Conservation (phyloP, 1,284 basidiomycete genomes). For the Kwoniella shivajii region DNA sequence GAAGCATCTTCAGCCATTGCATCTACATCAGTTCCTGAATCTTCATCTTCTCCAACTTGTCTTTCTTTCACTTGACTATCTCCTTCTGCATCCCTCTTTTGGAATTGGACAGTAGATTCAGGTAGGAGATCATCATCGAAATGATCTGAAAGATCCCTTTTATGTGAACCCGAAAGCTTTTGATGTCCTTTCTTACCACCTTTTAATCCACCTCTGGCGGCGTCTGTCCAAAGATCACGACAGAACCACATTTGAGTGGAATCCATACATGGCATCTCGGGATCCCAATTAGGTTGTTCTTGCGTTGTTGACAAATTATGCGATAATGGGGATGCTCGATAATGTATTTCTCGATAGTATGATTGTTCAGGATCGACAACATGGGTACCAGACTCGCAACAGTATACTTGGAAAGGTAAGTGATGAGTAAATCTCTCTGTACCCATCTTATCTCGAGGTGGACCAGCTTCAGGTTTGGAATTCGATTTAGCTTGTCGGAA, state of each 20-base stretch:
- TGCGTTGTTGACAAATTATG: slow-evolving; percentile 71
- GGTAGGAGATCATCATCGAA: slow-evolving; percentile 4
- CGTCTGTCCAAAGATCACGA: slow-evolving; percentile 84
- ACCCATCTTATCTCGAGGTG: slow-evolving; percentile 78
- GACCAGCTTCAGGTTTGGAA: slow-evolving; percentile 83
- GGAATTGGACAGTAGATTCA: not conserved
- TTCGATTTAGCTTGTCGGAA: slow-evolving; percentile 93
- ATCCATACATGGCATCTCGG: slow-evolving; percentile 85
- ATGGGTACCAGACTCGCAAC: slow-evolving; percentile 93
- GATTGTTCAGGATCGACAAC: slow-evolving; percentile 90
- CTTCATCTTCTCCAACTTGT: slow-evolving; percentile 61
- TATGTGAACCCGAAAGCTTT: slow-evolving; percentile 27
- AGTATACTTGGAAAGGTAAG: slow-evolving; percentile 93
- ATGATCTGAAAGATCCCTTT: slow-evolving; percentile 33
- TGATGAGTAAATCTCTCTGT: slow-evolving; percentile 82
- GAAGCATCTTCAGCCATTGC: slow-evolving; percentile 68
- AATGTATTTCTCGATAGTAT: slow-evolving; percentile 82
- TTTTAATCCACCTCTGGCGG: slow-evolving; percentile 70
- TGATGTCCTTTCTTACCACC: slow-evolving; percentile 31
- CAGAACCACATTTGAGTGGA: slow-evolving; percentile 95
- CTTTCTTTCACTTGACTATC: no score
- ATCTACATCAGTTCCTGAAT: slow-evolving; percentile 83
- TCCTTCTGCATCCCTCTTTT: slow-evolving; percentile 9
- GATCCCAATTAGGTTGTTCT: slow-evolving; percentile 64
- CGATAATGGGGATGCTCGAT: slow-evolving; percentile 75